Evolutionary conservation across 2,329 filamentous ascomycete species (phyloP).

Genomic region (Huntiella moniliformis): DNA sequence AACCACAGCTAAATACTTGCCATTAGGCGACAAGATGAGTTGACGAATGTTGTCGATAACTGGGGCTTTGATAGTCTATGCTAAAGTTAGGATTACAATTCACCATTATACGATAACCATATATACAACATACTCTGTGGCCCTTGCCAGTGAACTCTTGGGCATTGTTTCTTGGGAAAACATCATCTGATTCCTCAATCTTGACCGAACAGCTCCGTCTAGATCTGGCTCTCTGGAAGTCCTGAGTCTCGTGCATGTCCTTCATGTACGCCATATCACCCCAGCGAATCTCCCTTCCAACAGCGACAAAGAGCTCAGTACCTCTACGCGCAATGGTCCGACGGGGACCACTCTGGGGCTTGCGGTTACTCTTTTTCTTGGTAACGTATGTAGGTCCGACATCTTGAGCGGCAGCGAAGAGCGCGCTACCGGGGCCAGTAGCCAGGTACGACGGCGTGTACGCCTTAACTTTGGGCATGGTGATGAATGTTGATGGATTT

Average conservation of each 20-base stretch:
- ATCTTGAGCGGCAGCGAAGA: conserved; percentile 41
- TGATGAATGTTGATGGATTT: conserved; percentile 10
- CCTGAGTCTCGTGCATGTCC: conserved; percentile 24
- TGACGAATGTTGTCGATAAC: conserved; percentile 71
- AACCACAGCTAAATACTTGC: conserved; percentile 65
- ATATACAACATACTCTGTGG: conserved; percentile 15
- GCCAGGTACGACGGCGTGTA: conserved; percentile 81
- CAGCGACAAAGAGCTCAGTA: conserved; percentile 74
- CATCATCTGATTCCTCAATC: conserved; percentile 22
- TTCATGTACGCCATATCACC: conserved; percentile 67
- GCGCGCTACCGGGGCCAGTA: conserved; percentile 53
- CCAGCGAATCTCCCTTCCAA: conserved; percentile 83
- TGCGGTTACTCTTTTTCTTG: conserved; percentile 20
- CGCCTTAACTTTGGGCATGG: conserved; percentile 71
- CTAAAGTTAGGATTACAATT: conserved; percentile 9
- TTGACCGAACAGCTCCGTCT: conserved; percentile 20
- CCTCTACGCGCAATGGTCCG: conserved; percentile 62
- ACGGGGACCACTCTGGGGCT: conserved; percentile 28
- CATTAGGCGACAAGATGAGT: conserved; percentile 64
- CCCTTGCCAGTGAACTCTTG: conserved; percentile 16
- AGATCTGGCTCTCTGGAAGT: conserved; percentile 10
- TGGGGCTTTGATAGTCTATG: conserved; percentile 56
- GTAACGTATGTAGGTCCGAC: conserved; percentile 24
- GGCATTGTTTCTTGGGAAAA: conserved; percentile 3
- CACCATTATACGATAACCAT: not conserved